These are phyloP conservation scores for Cylindrodendrum hubeiense DNA, from an alignment of 2,329 filamentous ascomycete genomes.

Conservation along the genomic window DNA sequence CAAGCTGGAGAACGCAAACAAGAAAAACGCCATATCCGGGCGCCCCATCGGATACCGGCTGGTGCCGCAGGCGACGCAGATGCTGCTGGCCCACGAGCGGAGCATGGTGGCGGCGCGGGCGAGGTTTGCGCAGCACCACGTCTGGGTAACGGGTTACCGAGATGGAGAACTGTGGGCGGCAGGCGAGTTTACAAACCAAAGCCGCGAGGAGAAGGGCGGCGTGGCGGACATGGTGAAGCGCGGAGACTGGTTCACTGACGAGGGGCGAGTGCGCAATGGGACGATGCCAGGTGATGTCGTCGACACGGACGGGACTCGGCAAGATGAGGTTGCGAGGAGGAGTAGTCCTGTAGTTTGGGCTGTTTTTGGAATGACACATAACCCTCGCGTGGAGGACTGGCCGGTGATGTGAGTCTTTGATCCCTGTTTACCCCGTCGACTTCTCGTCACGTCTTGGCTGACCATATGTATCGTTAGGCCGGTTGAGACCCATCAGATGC, in stretches of 20 bases:
- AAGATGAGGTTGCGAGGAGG: constrained; percentile 12
- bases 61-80: constrained; percentile 57
- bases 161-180: constrained; percentile 65
- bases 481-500: constrained; percentile 26
- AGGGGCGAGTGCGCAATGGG: constrained; percentile 13
- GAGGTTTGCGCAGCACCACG: constrained; percentile 58
- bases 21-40: constrained; percentile 61
- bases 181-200: constrained; percentile 65
- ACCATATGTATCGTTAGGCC: constrained; percentile 6
- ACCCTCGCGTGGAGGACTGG: constrained; percentile 63
- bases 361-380: constrained; percentile 63
- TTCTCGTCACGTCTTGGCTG: not conserved
- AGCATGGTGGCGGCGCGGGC: constrained; percentile 59
- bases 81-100: constrained; percentile 59
- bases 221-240: constrained; percentile 61
- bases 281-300: not conserved
- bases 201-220: constrained; percentile 57
- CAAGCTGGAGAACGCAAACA: constrained; percentile 60
- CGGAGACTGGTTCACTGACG: constrained; percentile 59
- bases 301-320: not conserved
- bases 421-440: not conserved
- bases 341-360: constrained; percentile 58
- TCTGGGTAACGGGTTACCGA: constrained; percentile 63
- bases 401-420: constrained; percentile 60
- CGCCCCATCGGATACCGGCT: constrained; percentile 64